Evolutionary conservation across 345 rosid species (phyloP), one percentile per base, ranked within the genome.

Genomic region (Syzygium grande): DNA sequence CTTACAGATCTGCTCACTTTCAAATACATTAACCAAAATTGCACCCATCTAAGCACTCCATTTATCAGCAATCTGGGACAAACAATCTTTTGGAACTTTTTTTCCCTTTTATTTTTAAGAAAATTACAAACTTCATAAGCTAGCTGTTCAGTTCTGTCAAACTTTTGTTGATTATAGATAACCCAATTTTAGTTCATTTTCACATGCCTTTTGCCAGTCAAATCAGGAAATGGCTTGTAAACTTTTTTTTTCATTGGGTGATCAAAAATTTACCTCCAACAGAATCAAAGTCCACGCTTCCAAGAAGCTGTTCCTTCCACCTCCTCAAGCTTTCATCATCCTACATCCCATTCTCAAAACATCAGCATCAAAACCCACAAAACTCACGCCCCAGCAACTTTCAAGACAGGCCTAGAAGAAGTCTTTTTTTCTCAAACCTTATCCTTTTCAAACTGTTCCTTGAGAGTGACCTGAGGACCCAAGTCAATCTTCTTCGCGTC

Each of bases 281-380:
- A 73, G 89, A 90, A 16, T 88, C 89, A 34, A 92, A 68, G 89
- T 95, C 95, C 89, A 95, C 93, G 88, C 89, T 88, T 61, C 96
- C 96, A 85, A 95, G 96, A 89, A 95, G 97, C 92, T 95, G 96
- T 86, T 95, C 96, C 91, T 95, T 95, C 97, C 97, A 95, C 92
- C 92, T 93, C 91, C 95, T 92, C 88, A 95, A 89, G 90, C 97
- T 95, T 89, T 95, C 97, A 86, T 95, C 97, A 90, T 95, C 97
- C 97, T 95, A 84, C 86, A 87, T 83, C 54, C 51, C 79, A 51
- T 86, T 43, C 29, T 54, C 52, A 34, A 25, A 88, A 52, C 43
- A 52, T 51, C 61, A 88, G 25, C n/a, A 84, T 51, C 86, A 91
- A 51, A 87, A 86, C 41, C 68, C 87, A 86, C 29, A 84, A 65